Evolutionary conservation across 495 filamentous ascomycete genomes (phyloP).

Genomic region (Hypomontagnella monticulosa): DNA sequence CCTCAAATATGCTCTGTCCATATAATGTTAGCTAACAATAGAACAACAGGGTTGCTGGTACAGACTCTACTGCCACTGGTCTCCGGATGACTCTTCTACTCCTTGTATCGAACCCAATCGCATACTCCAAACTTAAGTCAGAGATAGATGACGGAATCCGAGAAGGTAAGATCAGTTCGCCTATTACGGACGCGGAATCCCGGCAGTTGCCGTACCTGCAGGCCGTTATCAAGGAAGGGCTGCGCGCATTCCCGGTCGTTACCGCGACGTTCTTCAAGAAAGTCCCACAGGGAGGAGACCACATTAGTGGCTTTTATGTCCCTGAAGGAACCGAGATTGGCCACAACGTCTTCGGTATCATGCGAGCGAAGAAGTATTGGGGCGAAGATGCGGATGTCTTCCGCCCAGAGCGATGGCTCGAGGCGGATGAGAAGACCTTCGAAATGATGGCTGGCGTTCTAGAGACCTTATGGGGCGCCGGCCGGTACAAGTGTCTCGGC

Average conservation of each 20-base stretch:
- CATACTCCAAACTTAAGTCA: constrained; percentile 63
- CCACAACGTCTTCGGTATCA: constrained; percentile 35
- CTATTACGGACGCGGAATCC: constrained; percentile 53
- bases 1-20: not conserved
- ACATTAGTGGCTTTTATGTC: constrained; percentile 37
- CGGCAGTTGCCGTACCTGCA: constrained; percentile 56
- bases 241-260: constrained; percentile 52
- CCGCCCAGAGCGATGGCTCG: constrained; percentile 55
- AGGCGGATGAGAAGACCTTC: constrained; percentile 45
- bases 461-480: constrained; percentile 50
- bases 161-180: constrained; percentile 36
- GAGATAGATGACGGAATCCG: constrained; percentile 61
- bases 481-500: constrained; percentile 54
- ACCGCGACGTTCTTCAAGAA: constrained; percentile 45
- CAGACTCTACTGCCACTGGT: constrained; percentile 69
- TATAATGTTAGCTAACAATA: not conserved
- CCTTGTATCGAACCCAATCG: constrained; percentile 54
- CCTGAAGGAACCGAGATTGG: constrained; percentile 44
- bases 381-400: constrained; percentile 51
- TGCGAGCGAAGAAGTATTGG: constrained; percentile 44
- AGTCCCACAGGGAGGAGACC: constrained; percentile 42
- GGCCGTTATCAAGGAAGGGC: constrained; percentile 58
- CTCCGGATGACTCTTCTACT: constrained; percentile 65
- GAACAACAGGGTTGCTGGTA: constrained; percentile 60
- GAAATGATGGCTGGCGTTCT: constrained; percentile 50